Base-by-base conservation (phyloP, 345 rosid genomes). In the Limnanthes douglasii region DNA sequence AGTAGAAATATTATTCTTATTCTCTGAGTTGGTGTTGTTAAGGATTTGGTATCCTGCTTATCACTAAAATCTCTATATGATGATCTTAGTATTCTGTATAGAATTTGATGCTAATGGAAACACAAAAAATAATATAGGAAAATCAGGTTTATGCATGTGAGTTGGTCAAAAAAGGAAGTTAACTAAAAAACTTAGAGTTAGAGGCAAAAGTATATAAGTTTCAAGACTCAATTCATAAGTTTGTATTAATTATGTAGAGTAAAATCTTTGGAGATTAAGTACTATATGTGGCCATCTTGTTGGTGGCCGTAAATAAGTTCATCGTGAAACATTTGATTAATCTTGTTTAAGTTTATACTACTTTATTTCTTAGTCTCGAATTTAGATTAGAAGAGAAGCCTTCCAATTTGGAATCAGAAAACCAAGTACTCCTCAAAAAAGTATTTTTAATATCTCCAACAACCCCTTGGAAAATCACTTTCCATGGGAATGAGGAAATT, bases 171-270 rank as follows among this genome's bases (percentile, higher is more conserved):
- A 84, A 68, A 34, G 63, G 48, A 35, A 75, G 69, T 35, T 56
- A 80, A 47, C 43, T 45, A 32, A 70, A 69, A 66, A 84, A 80
- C 51, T 75, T 88, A 46, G 75, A 69, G 53, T 54, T 81, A 39
- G 79, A 59, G 52, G 70, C 60, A 58, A 80, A 69, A 70, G 64
- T 46, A 16, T 81, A 77, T 21, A 66, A 75, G 34, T 77, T 72
- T 70, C 94, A 70, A 55, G 93, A 74, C 48, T 75, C 75, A 33
- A 60, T 71, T 22, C 84, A 77, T 53, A 90, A 96, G 98, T 84
- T 59, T 56, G 74, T 70, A 41, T 43, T 37, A 24, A 37, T 43
- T 35, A 22, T 21, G n/a, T 24, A 25, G 24, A 43, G 15, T 21
- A 15, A 15, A n/a, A 18, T 15, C 22, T 41, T 17, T 46, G 38